Percentiles rank a stretch among this genome's conserved stretches.
Conservation (phyloP, 148 eudicot genomes). For the Rhododendron simsii region DNA sequence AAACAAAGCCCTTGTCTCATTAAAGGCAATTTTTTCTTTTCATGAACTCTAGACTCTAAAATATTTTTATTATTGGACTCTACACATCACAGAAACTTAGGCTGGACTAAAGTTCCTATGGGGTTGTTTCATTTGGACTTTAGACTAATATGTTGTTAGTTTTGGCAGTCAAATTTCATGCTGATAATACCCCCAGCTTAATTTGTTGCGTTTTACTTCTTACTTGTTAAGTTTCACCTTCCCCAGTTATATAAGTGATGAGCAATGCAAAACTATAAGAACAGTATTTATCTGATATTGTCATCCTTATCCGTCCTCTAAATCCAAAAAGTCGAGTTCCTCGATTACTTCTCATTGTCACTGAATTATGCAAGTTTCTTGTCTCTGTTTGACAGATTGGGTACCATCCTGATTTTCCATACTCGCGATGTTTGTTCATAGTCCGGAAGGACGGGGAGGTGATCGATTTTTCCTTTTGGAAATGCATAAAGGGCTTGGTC, state of each 20-base stretch:
- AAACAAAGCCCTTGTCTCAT: no score
- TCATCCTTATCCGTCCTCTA: background rate
- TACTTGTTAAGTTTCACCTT: background rate
- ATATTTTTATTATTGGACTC: no score
- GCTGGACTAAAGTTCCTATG: no score
- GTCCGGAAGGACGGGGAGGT: constrained; percentile 76
- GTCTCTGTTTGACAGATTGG: constrained; percentile 56
- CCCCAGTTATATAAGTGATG: background rate
- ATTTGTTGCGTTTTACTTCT: background rate
- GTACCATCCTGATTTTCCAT: constrained; percentile 73
- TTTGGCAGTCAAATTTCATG: background rate
- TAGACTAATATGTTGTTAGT: background rate
- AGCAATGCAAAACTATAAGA: background rate
- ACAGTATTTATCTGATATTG: background rate
- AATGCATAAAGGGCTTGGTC: constrained; percentile 80
- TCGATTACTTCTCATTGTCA: background rate
- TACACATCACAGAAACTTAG: no score
- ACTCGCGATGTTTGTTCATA: constrained; percentile 82
- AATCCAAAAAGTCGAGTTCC: background rate
- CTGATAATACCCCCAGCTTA: background rate
- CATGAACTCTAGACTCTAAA: no score
- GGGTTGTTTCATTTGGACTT: no score
- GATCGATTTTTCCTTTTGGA: constrained; percentile 89
- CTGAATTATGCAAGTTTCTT: constrained; percentile 3
- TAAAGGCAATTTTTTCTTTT: no score